Evolutionary conservation across 768 basidiomycete species (phyloP), one percentile per base, ranked within the genome.

Genomic region (Phylloporus sp.): DNA sequence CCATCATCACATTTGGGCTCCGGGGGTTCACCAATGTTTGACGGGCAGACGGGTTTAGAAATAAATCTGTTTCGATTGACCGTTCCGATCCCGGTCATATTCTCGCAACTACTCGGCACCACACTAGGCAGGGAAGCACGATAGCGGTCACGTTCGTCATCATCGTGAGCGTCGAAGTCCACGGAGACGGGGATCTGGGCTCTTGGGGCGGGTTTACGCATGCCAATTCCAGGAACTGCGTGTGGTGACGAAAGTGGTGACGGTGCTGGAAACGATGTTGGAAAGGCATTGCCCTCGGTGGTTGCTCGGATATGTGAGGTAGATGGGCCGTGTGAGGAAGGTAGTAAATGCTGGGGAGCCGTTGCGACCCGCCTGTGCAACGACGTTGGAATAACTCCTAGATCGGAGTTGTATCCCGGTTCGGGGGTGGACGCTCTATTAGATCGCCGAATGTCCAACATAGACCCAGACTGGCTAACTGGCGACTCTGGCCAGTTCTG

Each of bases 81-180:
- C 6, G 72, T 66, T 24, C 84, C 84, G 23, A 86, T 53, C 11
- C 84, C 84, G 11, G 83, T 86, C 79, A 86, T 81, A 53, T 86
- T 74, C 48, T 78, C 76, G 27, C 65, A 72, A 36, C 64, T 70
- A 37, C 67, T 72, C 18, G 78, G 72, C 23, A 84, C 71, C 13
- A 72, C 72, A 52, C 80, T 83, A 4, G 81, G 77, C 22, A 80
- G 62, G 43, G 76, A 64, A 8, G 71, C 69, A 17, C 77, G 73
- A 35, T 69, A 59, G 27, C 56, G 61, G 34, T 44, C 57, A 36
- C 55, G 62, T 46, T 66, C 63, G 26, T 70, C 69, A 22, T 56
- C 65, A 13, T 66, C 62, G 15, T 55, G 65, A 11, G 62, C 62
- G 41, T 65, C 60, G 35, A 77, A 73, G 27, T 75, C 71, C 38